phyloP scores from a whole-genome alignment of 164 flowering plant genomes.

The Stephania cephalantha region DNA sequence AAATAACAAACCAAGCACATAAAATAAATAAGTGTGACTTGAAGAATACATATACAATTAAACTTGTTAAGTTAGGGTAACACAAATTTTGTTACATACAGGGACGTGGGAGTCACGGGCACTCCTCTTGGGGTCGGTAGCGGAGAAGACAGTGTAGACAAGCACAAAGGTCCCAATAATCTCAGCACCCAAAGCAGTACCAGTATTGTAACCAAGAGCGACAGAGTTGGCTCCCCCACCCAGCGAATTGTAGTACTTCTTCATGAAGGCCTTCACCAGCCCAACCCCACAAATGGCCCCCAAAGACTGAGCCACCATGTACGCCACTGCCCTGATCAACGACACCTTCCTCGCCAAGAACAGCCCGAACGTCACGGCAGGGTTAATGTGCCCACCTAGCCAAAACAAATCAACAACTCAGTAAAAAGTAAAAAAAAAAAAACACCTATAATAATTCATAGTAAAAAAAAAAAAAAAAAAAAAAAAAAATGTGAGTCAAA shows the following conservation, averaged over 20 bases:
- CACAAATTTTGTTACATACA: slow-evolving; percentile 13
- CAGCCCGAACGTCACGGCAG: slow-evolving; percentile 45
- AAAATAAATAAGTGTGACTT: too few relatives aligned
- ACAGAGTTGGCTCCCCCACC: slow-evolving; percentile 39
- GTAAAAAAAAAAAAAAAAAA: background rate
- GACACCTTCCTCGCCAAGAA: slow-evolving; percentile 42
- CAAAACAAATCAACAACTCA: background rate
- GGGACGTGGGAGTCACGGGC: slow-evolving; percentile 47
- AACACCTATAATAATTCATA: background rate
- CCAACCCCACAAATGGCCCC: slow-evolving; percentile 46
- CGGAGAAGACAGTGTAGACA: slow-evolving; percentile 29
- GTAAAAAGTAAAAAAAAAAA: background rate
- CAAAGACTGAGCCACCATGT: slow-evolving; percentile 38
- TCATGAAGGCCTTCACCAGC: slow-evolving; percentile 36
- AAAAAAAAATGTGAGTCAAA: background rate
- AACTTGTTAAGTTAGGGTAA: background rate
- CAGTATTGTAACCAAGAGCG: slow-evolving; percentile 24
- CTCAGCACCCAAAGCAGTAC: slow-evolving; percentile 41
- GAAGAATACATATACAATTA: background rate
- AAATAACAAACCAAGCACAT: background rate
- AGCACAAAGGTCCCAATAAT: slow-evolving; percentile 24
- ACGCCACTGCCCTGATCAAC: slow-evolving; percentile 27
- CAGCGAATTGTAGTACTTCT: slow-evolving; percentile 12
- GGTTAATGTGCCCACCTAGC: slow-evolving; percentile 37
- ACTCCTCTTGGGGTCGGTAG: slow-evolving; percentile 41